Evolutionary conservation across 2,329 filamentous ascomycete species (phyloP).

Genomic region (Zelopaecilomyces penicillatus): DNA sequence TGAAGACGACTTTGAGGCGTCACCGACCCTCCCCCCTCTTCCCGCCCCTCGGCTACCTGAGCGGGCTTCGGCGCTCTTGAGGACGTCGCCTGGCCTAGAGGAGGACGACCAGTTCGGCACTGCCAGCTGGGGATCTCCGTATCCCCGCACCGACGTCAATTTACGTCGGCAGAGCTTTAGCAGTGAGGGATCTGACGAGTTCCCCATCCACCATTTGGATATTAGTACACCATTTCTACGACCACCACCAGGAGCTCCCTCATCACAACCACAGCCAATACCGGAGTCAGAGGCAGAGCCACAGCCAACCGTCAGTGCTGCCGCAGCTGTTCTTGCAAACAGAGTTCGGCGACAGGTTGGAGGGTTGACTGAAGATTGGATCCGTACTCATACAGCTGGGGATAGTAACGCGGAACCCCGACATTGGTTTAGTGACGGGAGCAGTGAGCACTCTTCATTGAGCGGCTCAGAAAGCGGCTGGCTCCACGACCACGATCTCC

Average conservation of each 20-base stretch:
- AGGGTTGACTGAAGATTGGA: conserved; percentile 76
- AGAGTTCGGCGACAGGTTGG: conserved; percentile 49
- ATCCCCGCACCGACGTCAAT: conserved; percentile 55
- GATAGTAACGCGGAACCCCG: conserved; percentile 60
- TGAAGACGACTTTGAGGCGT: conserved; percentile 44
- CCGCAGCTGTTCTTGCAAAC: conserved; percentile 55
- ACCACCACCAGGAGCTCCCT: conserved; percentile 40
- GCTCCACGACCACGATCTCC: conserved; percentile 39
- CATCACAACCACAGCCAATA: conserved; percentile 5
- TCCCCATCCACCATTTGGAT: conserved; percentile 50
- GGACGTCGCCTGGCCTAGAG: conserved; percentile 36
- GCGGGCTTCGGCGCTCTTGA: conserved; percentile 45
- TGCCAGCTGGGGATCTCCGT: conserved; percentile 87
- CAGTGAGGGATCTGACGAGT: conserved; percentile 43
- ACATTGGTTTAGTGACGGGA: conserved; percentile 72
- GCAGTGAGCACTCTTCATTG: conserved; percentile 66
- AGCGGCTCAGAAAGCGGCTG: conserved; percentile 54
- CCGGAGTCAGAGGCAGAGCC: conserved; percentile 15
- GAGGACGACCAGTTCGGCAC: conserved; percentile 45
- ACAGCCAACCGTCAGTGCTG: conserved; percentile 37
- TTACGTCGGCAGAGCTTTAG: conserved; percentile 44
- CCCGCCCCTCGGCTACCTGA: conserved; percentile 50
- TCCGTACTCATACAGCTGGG: conserved; percentile 71
- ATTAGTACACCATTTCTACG: conserved; percentile 56
- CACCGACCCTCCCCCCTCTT: conserved; percentile 50